phyloP scores from a whole-genome alignment of 2,329 filamentous ascomycete species.

The Neonectria faginata region DNA sequence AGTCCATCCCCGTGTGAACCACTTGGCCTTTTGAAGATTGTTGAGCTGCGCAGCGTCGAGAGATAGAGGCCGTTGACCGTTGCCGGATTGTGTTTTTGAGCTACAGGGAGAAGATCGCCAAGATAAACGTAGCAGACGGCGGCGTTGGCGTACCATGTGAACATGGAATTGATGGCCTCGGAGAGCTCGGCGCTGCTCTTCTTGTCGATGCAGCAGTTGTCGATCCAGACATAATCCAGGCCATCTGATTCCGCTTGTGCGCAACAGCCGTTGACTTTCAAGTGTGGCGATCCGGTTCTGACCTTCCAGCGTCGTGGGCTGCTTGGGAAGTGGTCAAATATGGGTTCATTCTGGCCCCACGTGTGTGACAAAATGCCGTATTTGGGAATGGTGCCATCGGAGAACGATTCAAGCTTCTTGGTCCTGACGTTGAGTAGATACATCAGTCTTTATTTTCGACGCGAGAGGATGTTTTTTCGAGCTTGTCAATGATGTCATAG shows the following conservation, averaged over 20 bases:
- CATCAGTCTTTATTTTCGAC: background rate
- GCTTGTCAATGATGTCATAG: no score
- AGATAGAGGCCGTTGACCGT: background rate
- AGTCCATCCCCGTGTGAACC: background rate
- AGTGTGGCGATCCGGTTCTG: background rate
- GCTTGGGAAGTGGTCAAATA: background rate
- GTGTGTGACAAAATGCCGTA: slow-evolving; percentile 9
- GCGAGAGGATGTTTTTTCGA: background rate
- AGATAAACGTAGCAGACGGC: slow-evolving; percentile 3
- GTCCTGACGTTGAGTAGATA: background rate
- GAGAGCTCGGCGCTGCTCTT: slow-evolving; percentile 6
- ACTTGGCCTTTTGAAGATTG: background rate
- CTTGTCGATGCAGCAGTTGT: slow-evolving; percentile 13
- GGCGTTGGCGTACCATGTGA: slow-evolving; percentile 4
- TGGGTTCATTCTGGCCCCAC: background rate
- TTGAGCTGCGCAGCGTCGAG: background rate
- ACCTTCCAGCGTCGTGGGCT: background rate
- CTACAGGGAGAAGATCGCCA: background rate
- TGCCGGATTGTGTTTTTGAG: background rate
- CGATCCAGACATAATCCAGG: background rate
- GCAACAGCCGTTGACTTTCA: background rate
- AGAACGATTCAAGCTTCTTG: background rate
- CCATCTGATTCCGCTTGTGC: background rate
- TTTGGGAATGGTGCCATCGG: background rate
- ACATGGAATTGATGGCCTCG: slow-evolving; percentile 11